phyloP scores from a whole-genome alignment of 2,329 filamentous ascomycete genomes.

The Aspergillus brunneoviolaceus region DNA sequence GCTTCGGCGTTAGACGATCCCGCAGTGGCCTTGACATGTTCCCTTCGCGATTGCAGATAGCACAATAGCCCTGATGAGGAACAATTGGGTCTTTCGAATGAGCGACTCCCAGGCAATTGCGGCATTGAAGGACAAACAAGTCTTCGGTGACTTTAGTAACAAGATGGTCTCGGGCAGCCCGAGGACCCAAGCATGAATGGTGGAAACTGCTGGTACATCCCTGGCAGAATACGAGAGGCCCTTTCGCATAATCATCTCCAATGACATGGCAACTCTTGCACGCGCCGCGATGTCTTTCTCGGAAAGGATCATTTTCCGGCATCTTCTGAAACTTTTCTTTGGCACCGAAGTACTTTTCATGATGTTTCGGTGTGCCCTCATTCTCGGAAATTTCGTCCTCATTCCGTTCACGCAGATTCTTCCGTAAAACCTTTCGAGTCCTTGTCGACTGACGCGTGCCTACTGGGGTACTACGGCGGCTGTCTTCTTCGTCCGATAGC shows the following conservation, averaged over 20 bases:
- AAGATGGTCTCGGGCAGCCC: constrained; percentile 75
- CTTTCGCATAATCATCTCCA: constrained; percentile 58
- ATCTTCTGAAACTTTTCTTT: constrained; percentile 72
- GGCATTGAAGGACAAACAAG: constrained; percentile 85
- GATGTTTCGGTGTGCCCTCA: constrained; percentile 48
- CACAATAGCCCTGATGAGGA: constrained; percentile 71
- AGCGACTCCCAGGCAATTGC: constrained; percentile 71
- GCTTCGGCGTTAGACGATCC: constrained; percentile 66
- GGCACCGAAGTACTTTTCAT: constrained; percentile 54
- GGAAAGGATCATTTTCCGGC: constrained; percentile 64
- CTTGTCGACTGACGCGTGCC: constrained; percentile 34
- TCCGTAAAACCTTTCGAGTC: constrained; percentile 26
- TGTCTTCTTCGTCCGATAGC: constrained; percentile 8
- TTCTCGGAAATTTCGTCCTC: constrained; percentile 40
- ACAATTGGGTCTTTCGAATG: constrained; percentile 67
- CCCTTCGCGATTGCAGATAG: constrained; percentile 66
- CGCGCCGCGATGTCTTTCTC: constrained; percentile 63
- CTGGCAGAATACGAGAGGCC: constrained; percentile 80
- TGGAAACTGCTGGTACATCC: constrained; percentile 86
- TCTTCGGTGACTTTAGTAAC: constrained; percentile 79
- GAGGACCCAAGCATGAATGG: constrained; percentile 73
- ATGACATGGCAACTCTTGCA: constrained; percentile 71
- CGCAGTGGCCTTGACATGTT: constrained; percentile 74
- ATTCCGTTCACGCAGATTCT: constrained; percentile 47
- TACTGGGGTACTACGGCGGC: constrained; percentile 5